Percentiles rank a stretch among this genome's conserved stretches.
These are phyloP conservation scores for Lathyrus sativus DNA, from an alignment of 306 rosid genomes.

Conservation along the genomic window DNA sequence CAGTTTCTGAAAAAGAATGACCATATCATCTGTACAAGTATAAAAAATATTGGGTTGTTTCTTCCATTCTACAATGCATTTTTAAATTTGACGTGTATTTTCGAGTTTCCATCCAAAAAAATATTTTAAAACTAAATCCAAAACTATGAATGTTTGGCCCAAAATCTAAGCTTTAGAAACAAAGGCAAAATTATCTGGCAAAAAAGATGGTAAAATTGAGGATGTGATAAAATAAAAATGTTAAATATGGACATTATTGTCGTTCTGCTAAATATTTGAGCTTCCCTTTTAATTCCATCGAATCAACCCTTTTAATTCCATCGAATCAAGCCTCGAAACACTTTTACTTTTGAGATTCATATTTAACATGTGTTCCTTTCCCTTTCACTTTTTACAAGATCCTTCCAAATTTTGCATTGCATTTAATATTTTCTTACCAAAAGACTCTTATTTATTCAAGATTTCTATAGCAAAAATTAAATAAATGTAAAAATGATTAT, in stretches of 20 bases:
- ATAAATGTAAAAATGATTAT: neutral
- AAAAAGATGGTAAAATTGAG: neutral
- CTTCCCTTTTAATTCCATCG: neutral
- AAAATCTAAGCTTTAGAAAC: neutral
- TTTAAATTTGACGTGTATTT: too few relatives aligned
- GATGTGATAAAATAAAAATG: neutral
- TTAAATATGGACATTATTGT: neutral
- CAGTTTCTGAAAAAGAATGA: neutral
- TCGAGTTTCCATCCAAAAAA: too few relatives aligned
- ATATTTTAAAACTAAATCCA: neutral
- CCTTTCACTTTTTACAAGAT: neutral
- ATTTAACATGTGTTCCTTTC: neutral
- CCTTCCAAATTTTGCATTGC: neutral
- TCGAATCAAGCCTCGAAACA: neutral
- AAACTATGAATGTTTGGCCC: neutral
- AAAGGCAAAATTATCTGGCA: neutral
- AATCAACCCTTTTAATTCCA: neutral
- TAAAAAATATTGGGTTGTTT: neutral
- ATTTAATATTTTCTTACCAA: neutral
- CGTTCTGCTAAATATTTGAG: neutral
- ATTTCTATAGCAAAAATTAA: neutral
- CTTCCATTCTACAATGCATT: too few relatives aligned
- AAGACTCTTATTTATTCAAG: neutral
- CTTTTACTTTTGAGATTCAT: neutral
- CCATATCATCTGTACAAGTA: neutral